phyloP scores from a whole-genome alignment of 108 stramenopile genomes.

The Cylindrotheca fusiformis region DNA sequence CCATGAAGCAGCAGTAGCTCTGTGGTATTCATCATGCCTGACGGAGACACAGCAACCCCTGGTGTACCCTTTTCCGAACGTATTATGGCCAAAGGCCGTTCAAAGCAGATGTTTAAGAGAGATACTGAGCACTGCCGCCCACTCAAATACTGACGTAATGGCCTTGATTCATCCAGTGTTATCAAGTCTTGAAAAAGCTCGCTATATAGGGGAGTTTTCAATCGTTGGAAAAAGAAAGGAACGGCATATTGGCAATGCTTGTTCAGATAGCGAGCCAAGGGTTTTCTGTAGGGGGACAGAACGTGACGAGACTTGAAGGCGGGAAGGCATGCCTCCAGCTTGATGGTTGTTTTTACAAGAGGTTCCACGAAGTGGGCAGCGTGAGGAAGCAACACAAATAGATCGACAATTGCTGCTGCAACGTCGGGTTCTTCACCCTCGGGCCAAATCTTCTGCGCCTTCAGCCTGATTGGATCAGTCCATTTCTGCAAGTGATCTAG shows the following conservation, averaged over 20 bases:
- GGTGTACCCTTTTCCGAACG: slow-evolving; percentile 65
- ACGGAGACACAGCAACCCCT: slow-evolving; percentile 2
- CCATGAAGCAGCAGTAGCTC: slow-evolving; percentile 14
- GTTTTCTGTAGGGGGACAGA: slow-evolving; percentile 64
- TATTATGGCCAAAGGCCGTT: slow-evolving; percentile 81
- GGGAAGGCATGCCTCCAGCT: slow-evolving; percentile 64
- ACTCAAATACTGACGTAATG: slow-evolving; percentile 57
- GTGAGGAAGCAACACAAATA: slow-evolving; percentile 71
- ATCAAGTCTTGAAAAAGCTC: slow-evolving; percentile 73
- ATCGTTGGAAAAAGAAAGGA: slow-evolving; percentile 75
- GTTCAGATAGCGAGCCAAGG: slow-evolving; percentile 79
- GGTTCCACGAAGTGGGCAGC: slow-evolving; percentile 82
- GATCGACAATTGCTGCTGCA: slow-evolving; percentile 69
- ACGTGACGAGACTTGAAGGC: slow-evolving; percentile 42
- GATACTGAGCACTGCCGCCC: slow-evolving; percentile 61
- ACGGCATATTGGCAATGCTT: slow-evolving; percentile 62
- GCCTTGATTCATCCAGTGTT: slow-evolving; percentile 43
- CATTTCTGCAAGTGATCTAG: slow-evolving; percentile 83
- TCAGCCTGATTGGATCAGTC: slow-evolving; percentile 66
- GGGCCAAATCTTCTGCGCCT: slow-evolving; percentile 56
- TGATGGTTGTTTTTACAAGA: slow-evolving; percentile 70
- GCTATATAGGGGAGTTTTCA: slow-evolving; percentile 76
- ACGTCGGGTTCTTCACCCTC: slow-evolving; percentile 73
- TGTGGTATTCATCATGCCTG: slow-evolving; percentile 8
- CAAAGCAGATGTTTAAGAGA: slow-evolving; percentile 77